phyloP scores from a whole-genome alignment of 2,329 filamentous ascomycete species.

The Venturia carpophila region DNA sequence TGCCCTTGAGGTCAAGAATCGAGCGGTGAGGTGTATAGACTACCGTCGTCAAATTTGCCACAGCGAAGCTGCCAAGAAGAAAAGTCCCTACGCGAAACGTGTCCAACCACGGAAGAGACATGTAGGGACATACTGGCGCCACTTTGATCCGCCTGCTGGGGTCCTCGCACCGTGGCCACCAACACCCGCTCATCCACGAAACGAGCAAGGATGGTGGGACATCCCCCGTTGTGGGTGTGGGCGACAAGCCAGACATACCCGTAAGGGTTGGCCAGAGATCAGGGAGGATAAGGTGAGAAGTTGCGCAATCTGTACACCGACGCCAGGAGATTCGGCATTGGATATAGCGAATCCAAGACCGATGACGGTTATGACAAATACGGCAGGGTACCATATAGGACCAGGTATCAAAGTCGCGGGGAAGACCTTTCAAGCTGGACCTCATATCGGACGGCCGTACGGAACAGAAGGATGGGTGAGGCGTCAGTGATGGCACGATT shows the following conservation, averaged over 20 bases:
- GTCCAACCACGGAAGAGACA: background rate
- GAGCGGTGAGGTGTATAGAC: background rate
- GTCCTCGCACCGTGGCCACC: background rate
- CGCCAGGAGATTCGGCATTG: background rate
- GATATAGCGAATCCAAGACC: background rate
- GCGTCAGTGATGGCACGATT: background rate
- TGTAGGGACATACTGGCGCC: background rate
- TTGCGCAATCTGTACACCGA: background rate
- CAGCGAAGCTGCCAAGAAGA: background rate
- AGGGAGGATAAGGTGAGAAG: background rate
- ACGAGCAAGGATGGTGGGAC: background rate
- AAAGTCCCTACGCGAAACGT: background rate
- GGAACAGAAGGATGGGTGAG: slow-evolving; percentile 1
- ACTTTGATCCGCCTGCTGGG: background rate
- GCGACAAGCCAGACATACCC: background rate
- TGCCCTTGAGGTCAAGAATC: background rate
- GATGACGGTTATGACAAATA: background rate
- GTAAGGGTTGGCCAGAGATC: background rate
- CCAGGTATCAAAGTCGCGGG: background rate
- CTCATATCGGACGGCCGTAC: background rate
- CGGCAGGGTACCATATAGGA: background rate
- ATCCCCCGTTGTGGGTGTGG: background rate
- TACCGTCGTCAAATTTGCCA: background rate
- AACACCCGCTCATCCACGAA: background rate
- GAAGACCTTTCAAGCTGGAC: background rate